Evolutionary conservation across 1,284 basidiomycete genomes (phyloP), one percentile per base, ranked within the genome.

Genomic region (Acaromyces ingoldii): DNA sequence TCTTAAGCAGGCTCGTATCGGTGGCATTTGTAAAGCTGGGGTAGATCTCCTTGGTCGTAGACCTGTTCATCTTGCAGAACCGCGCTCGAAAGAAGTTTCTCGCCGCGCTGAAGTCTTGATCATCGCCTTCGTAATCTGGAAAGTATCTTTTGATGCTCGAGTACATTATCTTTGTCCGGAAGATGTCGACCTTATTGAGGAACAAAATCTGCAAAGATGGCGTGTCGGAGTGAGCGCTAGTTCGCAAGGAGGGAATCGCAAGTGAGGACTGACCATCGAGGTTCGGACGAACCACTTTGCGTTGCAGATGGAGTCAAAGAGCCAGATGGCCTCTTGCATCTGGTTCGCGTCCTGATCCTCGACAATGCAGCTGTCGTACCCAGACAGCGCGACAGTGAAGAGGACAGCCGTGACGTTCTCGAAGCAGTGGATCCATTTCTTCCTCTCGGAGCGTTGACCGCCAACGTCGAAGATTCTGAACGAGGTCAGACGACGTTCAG

Each of bases 241-340:
- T 6, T 38, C 9, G 9, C 5, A 19, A 21, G 36, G 10, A 19
- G 44, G 10, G 26, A 29, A 10, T 19, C 17, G 10, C 13, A 43
- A 19, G 29, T 49, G 6, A 24, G 29, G 42, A 59, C n/a, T 63
- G 57, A 89, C 88, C 64, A 93, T 90, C 3, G 89, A 90, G 0
- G 91, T 91, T 61, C 86, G 82, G 74, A 86, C 84, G 78, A 96
- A 95, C 90, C 91, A 90, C 66, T 89, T 82, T 36, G 88, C 91
- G 76, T 97, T 96, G 80, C 89, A 92, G 78, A 96, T 93, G 38
- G 89, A 91, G 71, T 92, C 90, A 84, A 90, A 95, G 42, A 95
- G 89, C 44, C 89, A 89, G 82, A 95, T 85, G 0, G 91, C 88
- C 68, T 93, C 91, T 78, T 91, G 87, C 90, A 95, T 93, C 85